phyloP scores from a whole-genome alignment of 2,329 filamentous ascomycete species.

The Fusarium burgessii region DNA sequence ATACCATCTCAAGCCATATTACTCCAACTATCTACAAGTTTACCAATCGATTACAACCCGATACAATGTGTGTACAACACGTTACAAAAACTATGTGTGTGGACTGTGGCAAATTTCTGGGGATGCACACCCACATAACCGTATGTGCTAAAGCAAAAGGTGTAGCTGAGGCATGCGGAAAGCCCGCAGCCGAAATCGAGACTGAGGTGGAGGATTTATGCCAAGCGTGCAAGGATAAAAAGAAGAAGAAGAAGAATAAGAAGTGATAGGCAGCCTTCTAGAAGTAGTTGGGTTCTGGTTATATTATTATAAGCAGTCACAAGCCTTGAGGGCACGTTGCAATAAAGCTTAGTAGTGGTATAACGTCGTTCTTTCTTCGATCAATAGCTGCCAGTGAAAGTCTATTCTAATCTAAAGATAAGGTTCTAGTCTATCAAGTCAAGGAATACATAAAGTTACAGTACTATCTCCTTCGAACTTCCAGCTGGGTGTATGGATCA shows the following conservation, averaged over 20 bases:
- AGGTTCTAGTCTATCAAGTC: background rate
- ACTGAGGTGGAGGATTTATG: background rate
- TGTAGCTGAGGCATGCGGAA: background rate
- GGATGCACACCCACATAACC: background rate
- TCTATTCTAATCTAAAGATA: accelerated
- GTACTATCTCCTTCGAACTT: background rate
- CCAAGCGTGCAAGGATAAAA: background rate
- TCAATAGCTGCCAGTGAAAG: accelerated
- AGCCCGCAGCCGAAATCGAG: background rate
- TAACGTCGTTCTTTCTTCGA: accelerated
- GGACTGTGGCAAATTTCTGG: background rate
- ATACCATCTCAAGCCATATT: no score
- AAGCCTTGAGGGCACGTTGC: accelerated
- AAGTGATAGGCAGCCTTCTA: background rate
- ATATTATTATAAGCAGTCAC: no score
- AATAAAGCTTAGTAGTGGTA: background rate
- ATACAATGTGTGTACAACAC: background rate
- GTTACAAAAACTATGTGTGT: accelerated
- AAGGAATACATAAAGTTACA: accelerated
- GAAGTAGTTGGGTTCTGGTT: background rate
- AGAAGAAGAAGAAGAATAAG: background rate
- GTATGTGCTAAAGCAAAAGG: background rate
- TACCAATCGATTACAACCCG: accelerated
- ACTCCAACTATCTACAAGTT: no score
- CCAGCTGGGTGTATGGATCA: background rate